Conservation (phyloP, 495 filamentous ascomycete species). For the Hypomontagnella monticulosa region DNA sequence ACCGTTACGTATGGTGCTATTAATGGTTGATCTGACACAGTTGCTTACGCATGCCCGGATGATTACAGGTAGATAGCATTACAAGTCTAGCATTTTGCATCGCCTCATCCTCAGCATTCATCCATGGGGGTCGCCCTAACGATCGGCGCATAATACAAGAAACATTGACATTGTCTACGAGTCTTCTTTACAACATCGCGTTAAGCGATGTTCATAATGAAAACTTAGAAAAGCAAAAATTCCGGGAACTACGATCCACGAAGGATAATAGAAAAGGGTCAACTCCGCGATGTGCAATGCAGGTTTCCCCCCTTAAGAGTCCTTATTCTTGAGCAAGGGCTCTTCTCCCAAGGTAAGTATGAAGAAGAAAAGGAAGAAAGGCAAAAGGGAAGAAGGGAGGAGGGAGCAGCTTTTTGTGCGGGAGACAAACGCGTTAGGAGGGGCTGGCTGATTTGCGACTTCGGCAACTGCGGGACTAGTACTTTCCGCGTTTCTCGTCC, state of each 20-base stretch:
- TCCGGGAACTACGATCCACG: constrained; percentile 73
- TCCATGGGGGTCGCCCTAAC: too few species aligned
- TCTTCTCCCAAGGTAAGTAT: constrained; percentile 78
- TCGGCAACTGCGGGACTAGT: constrained; percentile 31
- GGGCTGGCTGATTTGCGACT: constrained; percentile 33
- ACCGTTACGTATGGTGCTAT: constrained; percentile 11
- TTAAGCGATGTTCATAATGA: constrained; percentile 39
- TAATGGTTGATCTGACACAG: constrained; percentile 13
- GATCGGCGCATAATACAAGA: too few species aligned
- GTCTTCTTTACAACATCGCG: constrained; percentile 39
- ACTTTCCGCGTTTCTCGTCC: neutral
- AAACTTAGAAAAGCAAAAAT: constrained; percentile 70
- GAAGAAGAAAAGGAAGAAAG: constrained; percentile 48
- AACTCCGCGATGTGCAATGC: constrained; percentile 81
- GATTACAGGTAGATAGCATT: constrained; percentile 52
- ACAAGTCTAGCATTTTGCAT: neutral
- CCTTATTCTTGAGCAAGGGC: constrained; percentile 69
- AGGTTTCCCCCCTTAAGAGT: constrained; percentile 70
- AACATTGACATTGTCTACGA: too few species aligned
- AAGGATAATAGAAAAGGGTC: constrained; percentile 72
- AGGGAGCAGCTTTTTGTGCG: constrained; percentile 40
- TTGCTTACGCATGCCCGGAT: constrained; percentile 18
- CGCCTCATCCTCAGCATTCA: too few species aligned
- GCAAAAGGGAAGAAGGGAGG: constrained; percentile 28
- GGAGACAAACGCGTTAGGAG: neutral